These are phyloP conservation scores for Vachellia collinsii DNA, from an alignment of 306 rosid species.

Conservation along the genomic window DNA sequence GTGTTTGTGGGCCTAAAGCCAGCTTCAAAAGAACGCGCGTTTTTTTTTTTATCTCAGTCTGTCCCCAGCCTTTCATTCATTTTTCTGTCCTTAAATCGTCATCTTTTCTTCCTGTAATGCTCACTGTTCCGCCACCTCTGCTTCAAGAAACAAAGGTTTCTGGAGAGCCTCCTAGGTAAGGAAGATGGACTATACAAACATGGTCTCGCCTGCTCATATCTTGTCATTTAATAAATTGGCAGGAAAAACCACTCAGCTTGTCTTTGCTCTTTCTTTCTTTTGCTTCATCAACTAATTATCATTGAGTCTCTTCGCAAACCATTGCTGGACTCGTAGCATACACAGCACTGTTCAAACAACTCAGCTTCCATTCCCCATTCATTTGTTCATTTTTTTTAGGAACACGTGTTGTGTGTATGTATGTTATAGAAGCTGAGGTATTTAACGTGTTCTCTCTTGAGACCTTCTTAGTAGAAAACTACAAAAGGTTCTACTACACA, in stretches of 20 bases:
- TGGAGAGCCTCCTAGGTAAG: conserved; percentile 4
- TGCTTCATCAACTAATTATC: not conserved
- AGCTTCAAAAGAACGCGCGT: not conserved
- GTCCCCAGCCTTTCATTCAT: not conserved
- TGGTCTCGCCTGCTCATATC: not conserved
- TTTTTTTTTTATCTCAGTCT: not conserved
- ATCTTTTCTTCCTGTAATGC: not conserved
- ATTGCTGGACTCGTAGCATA: not conserved
- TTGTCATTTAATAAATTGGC: not conserved
- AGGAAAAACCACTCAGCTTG: not conserved
- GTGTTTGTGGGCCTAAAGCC: not conserved
- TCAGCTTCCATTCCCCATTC: not conserved
- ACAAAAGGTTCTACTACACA: not conserved
- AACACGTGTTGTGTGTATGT: not conserved
- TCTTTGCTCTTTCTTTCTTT: not conserved
- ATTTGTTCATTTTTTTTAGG: not conserved
- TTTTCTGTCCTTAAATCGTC: not conserved
- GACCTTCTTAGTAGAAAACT: not conserved
- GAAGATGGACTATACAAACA: not conserved
- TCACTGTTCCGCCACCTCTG: not conserved
- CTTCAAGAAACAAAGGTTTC: not conserved
- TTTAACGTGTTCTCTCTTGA: not conserved
- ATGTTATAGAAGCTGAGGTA: not conserved
- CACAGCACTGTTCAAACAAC: not conserved
- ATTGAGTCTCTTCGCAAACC: not conserved